Percentiles rank a stretch among this genome's conserved stretches.
Conservation (phyloP, 768 basidiomycete species). For the Suillus occidentalis region DNA sequence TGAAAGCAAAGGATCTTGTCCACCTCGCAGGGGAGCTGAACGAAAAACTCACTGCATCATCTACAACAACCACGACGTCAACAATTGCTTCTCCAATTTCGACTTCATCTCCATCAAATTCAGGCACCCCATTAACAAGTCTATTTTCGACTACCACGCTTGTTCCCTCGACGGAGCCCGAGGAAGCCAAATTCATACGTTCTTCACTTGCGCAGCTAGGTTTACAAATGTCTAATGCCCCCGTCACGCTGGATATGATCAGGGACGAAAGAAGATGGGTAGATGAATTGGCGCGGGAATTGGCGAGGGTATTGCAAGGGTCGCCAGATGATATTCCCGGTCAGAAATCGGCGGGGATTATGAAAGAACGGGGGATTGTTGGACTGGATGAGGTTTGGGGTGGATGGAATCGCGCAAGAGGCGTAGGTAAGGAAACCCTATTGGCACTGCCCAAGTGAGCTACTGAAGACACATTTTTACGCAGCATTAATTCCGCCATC, state of each 20-base stretch:
- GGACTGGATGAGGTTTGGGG: conserved; percentile 95
- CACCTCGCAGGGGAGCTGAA: conserved; percentile 86
- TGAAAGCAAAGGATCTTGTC: conserved; percentile 92
- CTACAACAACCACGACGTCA: conserved; percentile 16
- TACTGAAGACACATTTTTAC: background rate
- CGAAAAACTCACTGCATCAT: conserved; percentile 64
- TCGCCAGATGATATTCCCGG: conserved; percentile 18
- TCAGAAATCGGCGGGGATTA: conserved; percentile 51
- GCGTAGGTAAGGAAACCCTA: conserved; percentile 63
- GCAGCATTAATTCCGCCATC: conserved; percentile 90
- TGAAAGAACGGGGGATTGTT: conserved; percentile 78
- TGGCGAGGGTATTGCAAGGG: conserved; percentile 70
- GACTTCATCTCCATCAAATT: conserved; percentile 15
- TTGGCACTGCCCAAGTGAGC: conserved; percentile 7
- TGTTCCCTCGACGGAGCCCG: conserved; percentile 56
- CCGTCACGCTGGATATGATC: conserved; percentile 88
- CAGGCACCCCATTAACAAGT: conserved; percentile 18
- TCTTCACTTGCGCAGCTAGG: conserved; percentile 90
- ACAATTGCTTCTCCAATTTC: conserved; percentile 9
- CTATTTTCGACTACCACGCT: conserved; percentile 30
- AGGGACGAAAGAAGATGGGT: conserved; percentile 78
- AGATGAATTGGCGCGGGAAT: conserved; percentile 79
- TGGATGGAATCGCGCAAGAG: conserved; percentile 91
- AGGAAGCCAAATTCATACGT: conserved; percentile 85
- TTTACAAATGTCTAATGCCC: conserved; percentile 70